Percentiles rank a stretch among this genome's conserved stretches.
Evolutionary conservation across 1,284 basidiomycete species (phyloP).

Genomic region (Neonothopanus nambi): DNA sequence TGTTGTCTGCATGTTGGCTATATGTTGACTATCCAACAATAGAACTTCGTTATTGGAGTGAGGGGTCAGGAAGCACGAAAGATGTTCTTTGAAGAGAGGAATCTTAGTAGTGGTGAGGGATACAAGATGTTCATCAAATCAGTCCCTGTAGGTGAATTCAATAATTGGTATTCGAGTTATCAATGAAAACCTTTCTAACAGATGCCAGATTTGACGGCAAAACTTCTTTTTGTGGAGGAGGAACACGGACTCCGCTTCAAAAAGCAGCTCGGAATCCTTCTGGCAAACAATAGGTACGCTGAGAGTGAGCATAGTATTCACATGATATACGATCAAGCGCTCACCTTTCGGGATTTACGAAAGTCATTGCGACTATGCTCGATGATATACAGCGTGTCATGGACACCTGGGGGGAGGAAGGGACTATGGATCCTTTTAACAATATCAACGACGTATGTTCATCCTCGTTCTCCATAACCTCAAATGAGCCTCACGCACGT

Average conservation of each 20-base stretch:
- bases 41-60: constrained; percentile 33
- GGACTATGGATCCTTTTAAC: constrained; percentile 36
- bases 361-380: constrained; percentile 34
- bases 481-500: not conserved
- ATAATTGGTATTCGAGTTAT: not conserved
- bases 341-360: not conserved
- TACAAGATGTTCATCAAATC: constrained; percentile 37
- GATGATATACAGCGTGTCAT: constrained; percentile 32
- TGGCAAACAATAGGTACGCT: constrained; percentile 25
- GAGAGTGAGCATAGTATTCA: constrained; percentile 23
- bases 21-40: not conserved
- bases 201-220: constrained; percentile 29
- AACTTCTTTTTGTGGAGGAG: constrained; percentile 21
- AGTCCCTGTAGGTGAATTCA: constrained; percentile 17
- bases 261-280: constrained; percentile 22
- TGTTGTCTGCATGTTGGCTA: too few species aligned
- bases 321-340: not conserved
- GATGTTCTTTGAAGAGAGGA: constrained; percentile 32
- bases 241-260: constrained; percentile 18
- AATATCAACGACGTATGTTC: constrained; percentile 34
- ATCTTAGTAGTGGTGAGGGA: constrained; percentile 33
- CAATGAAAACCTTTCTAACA: constrained; percentile 3
- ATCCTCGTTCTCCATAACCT: not conserved
- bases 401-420: constrained; percentile 31
- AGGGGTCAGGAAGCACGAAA: constrained; percentile 33